A percentile compares a stretch with the other conserved stretches of the same genome.
These are phyloP conservation scores for Pyricularia sp. DNA, from an alignment of 2,329 filamentous ascomycete genomes.

Conservation along the genomic window DNA sequence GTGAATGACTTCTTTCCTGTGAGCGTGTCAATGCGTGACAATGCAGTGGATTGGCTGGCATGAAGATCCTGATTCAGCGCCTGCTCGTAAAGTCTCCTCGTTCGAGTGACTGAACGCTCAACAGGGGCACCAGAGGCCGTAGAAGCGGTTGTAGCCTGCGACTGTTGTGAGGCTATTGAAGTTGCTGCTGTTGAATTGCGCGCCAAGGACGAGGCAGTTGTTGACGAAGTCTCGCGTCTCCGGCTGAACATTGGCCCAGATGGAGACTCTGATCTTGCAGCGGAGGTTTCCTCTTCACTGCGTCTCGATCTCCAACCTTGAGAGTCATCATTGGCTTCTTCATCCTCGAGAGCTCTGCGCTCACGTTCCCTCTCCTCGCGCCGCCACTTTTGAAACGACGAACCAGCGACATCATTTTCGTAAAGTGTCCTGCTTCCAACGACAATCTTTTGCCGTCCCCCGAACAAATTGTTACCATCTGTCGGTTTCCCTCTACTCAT, in stretches of 20 bases:
- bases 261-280: constrained; percentile 41
- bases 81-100: constrained; percentile 73
- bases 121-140: constrained; percentile 30
- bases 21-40: constrained; percentile 73
- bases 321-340: constrained; percentile 23
- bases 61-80: constrained; percentile 70
- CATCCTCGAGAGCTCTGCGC: constrained; percentile 24
- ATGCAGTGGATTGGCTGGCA: constrained; percentile 67
- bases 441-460: constrained; percentile 80
- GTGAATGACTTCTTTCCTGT: constrained; percentile 50
- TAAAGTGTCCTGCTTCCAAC: constrained; percentile 58
- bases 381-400: constrained; percentile 72
- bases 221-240: constrained; percentile 81
- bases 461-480: constrained; percentile 90
- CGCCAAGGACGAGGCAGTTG: constrained; percentile 61
- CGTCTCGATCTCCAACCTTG: constrained; percentile 14
- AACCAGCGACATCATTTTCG: constrained; percentile 76
- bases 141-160: constrained; percentile 26
- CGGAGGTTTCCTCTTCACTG: constrained; percentile 23
- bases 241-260: constrained; percentile 56
- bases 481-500: constrained; percentile 75
- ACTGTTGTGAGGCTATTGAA: constrained; percentile 69
- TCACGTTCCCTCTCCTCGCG: constrained; percentile 46
- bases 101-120: constrained; percentile 60
- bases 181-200: constrained; percentile 82